Percentiles rank a stretch among this genome's conserved stretches.
Evolutionary conservation across 768 basidiomycete species (phyloP).

Genomic region (Tulasnella sp.): DNA sequence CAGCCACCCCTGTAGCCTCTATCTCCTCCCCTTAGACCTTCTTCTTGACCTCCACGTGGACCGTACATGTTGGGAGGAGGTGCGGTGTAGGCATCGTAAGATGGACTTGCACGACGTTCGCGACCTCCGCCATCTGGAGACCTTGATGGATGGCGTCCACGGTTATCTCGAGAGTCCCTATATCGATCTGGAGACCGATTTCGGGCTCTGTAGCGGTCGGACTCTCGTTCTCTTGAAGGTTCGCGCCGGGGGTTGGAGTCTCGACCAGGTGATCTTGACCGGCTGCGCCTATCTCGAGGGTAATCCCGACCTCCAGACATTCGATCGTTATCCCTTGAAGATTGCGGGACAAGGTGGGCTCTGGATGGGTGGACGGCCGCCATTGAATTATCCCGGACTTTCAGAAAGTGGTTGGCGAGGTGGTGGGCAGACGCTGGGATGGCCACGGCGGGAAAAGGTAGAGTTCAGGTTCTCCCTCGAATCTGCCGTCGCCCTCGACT

Average conservation of each 20-base stretch:
- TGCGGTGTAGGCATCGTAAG: conserved; percentile 51
- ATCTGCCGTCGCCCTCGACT: not conserved
- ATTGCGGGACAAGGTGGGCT: conserved; percentile 54
- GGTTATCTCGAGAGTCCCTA: not conserved
- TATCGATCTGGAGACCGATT: not conserved
- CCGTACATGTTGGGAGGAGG: conserved; percentile 53
- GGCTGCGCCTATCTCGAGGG: conserved; percentile 9
- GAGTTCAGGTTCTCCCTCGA: not conserved
- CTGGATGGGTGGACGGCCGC: conserved; percentile 69
- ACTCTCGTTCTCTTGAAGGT: not conserved
- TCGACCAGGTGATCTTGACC: conserved; percentile 13
- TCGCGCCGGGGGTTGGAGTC: not conserved
- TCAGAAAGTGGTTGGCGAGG: not conserved
- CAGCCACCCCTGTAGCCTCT: conserved; percentile 34
- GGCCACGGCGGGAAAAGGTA: not conserved
- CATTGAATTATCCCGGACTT: conserved; percentile 35
- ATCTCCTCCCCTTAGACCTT: conserved; percentile 31
- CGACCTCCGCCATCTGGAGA: not conserved
- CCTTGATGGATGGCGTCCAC: not conserved
- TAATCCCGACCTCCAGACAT: conserved; percentile 21
- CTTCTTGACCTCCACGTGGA: conserved; percentile 28
- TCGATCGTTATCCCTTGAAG: conserved; percentile 26
- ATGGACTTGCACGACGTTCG: conserved; percentile 38
- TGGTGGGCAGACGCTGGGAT: not conserved
- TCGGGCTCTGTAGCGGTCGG: not conserved